Conservation (phyloP, 108 stramenopile species). For the Mediolabrus comicus region DNA sequence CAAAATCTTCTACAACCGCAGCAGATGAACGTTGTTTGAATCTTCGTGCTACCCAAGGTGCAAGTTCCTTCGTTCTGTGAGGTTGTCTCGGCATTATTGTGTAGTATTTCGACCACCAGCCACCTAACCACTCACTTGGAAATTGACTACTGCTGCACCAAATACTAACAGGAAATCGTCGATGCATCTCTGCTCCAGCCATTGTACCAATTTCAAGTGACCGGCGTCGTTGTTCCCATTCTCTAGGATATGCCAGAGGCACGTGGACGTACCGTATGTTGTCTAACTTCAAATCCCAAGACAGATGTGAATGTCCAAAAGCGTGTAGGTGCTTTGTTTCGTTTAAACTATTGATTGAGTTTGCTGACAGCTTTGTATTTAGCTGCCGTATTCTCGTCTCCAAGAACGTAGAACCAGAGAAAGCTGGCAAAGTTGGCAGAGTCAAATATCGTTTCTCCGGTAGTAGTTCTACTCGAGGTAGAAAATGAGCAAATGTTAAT, state of each 20-base stretch:
- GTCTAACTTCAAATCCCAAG: conserved; percentile 35
- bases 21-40: conserved; percentile 26
- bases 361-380: background rate
- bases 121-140: conserved; percentile 32
- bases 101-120: conserved; percentile 50
- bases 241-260: conserved; percentile 43
- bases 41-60: conserved; percentile 39
- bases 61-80: conserved; percentile 30
- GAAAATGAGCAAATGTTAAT: conserved; percentile 40
- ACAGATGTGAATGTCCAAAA: conserved; percentile 39
- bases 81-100: conserved; percentile 31
- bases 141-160: conserved; percentile 20
- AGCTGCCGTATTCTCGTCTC: conserved; percentile 23
- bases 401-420: conserved; percentile 28
- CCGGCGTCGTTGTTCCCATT: conserved; percentile 38
- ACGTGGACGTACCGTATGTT: conserved; percentile 37
- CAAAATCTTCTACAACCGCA: conserved; percentile 16
- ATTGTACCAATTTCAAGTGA: conserved; percentile 45
- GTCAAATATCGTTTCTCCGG: conserved; percentile 45
- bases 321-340: conserved; percentile 24
- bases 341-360: no score
- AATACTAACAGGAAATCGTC: conserved; percentile 40
- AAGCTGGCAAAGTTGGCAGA: conserved; percentile 30
- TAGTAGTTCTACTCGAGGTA: conserved; percentile 37
- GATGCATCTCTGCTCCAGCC: conserved; percentile 15